phyloP scores from a whole-genome alignment of 805 yeast species.

The Pichia sporocuriosa region DNA sequence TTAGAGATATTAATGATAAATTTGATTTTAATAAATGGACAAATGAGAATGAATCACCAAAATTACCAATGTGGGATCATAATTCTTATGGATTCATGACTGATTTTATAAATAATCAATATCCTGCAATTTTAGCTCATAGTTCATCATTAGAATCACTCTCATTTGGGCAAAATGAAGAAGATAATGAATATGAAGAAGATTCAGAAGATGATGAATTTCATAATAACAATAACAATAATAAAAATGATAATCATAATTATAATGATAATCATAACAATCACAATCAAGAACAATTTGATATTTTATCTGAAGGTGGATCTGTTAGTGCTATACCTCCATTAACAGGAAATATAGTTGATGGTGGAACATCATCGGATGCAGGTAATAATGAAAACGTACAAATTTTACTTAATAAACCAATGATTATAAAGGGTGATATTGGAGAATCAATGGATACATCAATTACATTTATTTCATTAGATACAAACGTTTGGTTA shows the following conservation, averaged over 20 bases:
- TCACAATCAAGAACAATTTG: conserved; percentile 1
- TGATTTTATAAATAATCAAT: conserved; percentile 24
- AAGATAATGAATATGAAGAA: conserved; percentile 28
- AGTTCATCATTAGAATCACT: conserved; percentile 8
- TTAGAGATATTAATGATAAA: neutral
- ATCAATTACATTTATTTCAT: conserved; percentile 47
- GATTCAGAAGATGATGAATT: conserved; percentile 14
- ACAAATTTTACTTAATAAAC: neutral
- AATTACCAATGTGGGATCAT: conserved; percentile 25
- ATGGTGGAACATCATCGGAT: conserved; percentile 4
- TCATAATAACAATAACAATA: conserved; percentile 12
- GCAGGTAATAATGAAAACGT: conserved; percentile 9
- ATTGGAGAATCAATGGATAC: conserved; percentile 54
- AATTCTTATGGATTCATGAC: conserved; percentile 30
- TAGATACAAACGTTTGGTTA: conserved; percentile 77
- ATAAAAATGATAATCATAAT: conserved; percentile 19
- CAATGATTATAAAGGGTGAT: conserved; percentile 34
- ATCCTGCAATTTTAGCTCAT: conserved; percentile 15
- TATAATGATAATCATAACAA: conserved; percentile 15
- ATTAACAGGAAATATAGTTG: neutral
- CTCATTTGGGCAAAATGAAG: conserved; percentile 24
- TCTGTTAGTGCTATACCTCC: conserved; percentile 9
- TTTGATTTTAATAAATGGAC: conserved; percentile 16
- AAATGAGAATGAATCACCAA: conserved; percentile 13
- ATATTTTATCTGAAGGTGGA: conserved; percentile 5